phyloP scores from a whole-genome alignment of 2,329 filamentous ascomycete species.

The Penicillium sclerotigenum region DNA sequence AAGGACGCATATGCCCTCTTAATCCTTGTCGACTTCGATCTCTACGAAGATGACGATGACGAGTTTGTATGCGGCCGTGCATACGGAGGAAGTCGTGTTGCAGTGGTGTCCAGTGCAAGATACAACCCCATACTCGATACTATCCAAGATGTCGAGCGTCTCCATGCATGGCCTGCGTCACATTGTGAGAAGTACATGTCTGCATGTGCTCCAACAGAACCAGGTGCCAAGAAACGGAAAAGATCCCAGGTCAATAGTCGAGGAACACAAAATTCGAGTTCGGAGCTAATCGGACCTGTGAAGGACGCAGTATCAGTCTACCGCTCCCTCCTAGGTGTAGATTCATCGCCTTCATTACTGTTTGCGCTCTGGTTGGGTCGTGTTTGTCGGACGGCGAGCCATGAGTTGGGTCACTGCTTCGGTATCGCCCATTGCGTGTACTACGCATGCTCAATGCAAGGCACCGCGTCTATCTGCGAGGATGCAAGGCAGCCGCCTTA shows the following conservation, averaged over 20 bases:
- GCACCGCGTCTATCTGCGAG: slow-evolving; percentile 30
- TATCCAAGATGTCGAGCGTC: slow-evolving; percentile 44
- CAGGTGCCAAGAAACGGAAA: slow-evolving; percentile 4
- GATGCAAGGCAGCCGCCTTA: slow-evolving; percentile 35
- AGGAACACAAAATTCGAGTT: background rate
- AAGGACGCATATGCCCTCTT: slow-evolving; percentile 58
- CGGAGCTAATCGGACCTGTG: background rate
- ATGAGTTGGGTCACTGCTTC: slow-evolving; percentile 67
- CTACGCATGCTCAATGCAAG: slow-evolving; percentile 37
- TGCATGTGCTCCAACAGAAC: slow-evolving; percentile 2
- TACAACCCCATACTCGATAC: slow-evolving; percentile 55
- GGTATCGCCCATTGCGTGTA: slow-evolving; percentile 61
- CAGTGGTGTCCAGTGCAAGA: slow-evolving; percentile 60
- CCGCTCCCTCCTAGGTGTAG: background rate
- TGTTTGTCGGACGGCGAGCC: slow-evolving; percentile 57
- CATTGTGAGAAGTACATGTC: slow-evolving; percentile 50
- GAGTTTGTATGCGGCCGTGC: slow-evolving; percentile 65
- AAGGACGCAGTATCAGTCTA: slow-evolving; percentile 6
- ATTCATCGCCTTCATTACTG: slow-evolving; percentile 22
- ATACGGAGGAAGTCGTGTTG: slow-evolving; percentile 62
- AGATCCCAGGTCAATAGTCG: background rate
- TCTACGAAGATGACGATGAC: slow-evolving; percentile 64
- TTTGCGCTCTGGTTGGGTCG: slow-evolving; percentile 56
- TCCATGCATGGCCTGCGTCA: slow-evolving; percentile 63
- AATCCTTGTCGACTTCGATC: slow-evolving; percentile 58